Percentiles rank a stretch among this genome's conserved stretches.
phyloP scores from a whole-genome alignment of 306 rosid genomes.

The Leucaena leucocephala region DNA sequence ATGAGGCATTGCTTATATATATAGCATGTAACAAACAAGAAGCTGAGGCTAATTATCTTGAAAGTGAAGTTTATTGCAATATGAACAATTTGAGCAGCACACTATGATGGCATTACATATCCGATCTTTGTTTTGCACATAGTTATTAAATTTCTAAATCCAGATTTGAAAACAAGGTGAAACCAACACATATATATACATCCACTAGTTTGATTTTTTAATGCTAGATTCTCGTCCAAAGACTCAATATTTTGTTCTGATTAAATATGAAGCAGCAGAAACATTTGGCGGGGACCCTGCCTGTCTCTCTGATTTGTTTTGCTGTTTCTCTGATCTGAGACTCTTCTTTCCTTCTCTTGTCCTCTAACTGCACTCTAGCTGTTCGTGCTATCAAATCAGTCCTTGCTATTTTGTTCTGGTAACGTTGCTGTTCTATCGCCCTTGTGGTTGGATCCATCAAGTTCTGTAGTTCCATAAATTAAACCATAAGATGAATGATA shows the following conservation, averaged over 20 bases:
- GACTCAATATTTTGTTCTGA: conserved; percentile 1
- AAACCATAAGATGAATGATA: conserved; percentile 8
- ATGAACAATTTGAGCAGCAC: conserved; percentile 22
- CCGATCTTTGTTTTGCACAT: not conserved
- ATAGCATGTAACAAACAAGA: not conserved
- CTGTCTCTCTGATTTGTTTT: conserved; percentile 53
- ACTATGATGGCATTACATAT: not conserved
- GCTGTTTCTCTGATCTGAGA: conserved; percentile 51
- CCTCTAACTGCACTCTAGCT: conserved; percentile 66
- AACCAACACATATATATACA: not conserved
- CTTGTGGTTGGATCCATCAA: conserved; percentile 50
- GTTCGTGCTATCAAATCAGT: conserved; percentile 57
- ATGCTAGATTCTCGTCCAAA: not conserved
- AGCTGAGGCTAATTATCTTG: not conserved
- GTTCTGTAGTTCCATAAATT: conserved; percentile 40
- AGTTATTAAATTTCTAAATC: not conserved
- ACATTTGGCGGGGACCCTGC: conserved; percentile 51
- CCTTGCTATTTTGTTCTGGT: conserved; percentile 55
- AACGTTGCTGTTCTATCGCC: conserved; percentile 48
- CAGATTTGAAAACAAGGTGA: not conserved
- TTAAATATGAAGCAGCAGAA: conserved; percentile 59
- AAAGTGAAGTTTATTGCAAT: not conserved
- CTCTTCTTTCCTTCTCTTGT: conserved; percentile 61
- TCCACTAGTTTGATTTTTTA: not conserved
- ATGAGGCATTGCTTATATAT: not conserved